Evolutionary conservation across 2,329 filamentous ascomycete species (phyloP).

Genomic region (Sporothrix schenckii): DNA sequence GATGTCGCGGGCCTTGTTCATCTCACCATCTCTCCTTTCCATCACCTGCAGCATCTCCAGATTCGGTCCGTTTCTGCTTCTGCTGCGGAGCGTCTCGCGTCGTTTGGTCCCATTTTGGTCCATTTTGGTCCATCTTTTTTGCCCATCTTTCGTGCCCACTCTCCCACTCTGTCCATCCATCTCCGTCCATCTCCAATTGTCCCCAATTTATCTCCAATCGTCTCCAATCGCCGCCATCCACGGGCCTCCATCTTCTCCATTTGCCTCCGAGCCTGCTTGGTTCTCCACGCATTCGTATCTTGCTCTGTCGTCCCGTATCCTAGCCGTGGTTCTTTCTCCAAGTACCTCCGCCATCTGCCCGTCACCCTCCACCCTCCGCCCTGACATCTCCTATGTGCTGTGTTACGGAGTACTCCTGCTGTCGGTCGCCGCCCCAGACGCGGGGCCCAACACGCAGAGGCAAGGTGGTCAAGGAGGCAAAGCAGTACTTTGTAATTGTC

Average conservation of each 20-base stretch:
- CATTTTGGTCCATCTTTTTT: neutral
- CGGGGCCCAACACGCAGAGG: neutral
- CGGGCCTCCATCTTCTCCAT: neutral
- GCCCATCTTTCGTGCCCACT: neutral
- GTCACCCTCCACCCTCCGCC: neutral
- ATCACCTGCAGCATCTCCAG: conserved; percentile 1
- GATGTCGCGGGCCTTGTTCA: neutral
- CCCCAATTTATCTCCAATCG: neutral
- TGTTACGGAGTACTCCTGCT: neutral
- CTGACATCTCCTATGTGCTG: neutral
- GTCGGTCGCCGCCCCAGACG: neutral
- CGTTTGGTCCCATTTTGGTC: neutral
- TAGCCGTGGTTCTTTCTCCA: no score
- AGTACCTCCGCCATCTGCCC: neutral
- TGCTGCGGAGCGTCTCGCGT: conserved; percentile 16
- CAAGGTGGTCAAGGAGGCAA: neutral
- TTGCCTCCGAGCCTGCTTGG: neutral
- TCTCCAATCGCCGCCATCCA: neutral
- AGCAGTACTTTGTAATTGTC: neutral
- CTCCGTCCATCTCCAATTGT: neutral
- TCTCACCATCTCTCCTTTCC: neutral
- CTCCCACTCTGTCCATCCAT: neutral
- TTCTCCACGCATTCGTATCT: neutral
- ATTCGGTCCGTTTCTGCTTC: conserved; percentile 19
- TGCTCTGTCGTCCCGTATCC: no score